phyloP scores from a whole-genome alignment of 306 rosid species.

The Calophaca sinica region DNA sequence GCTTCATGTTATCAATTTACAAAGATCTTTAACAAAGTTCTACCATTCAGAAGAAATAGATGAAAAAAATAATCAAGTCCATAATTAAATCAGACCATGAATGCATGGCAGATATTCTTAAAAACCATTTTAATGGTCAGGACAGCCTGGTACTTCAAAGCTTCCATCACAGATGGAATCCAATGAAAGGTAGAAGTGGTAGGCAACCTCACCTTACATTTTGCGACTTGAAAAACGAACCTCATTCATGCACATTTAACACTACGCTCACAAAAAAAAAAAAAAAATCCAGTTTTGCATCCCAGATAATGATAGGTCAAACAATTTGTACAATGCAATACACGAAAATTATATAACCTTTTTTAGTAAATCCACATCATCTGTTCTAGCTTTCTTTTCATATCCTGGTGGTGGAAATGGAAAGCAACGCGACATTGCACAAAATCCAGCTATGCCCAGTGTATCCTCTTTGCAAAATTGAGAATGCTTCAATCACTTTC shows the following conservation, averaged over 20 bases:
- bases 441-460: constrained; percentile 56
- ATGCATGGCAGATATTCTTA: not conserved
- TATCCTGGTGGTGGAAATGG: constrained; percentile 96
- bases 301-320: constrained; percentile 15
- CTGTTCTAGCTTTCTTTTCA: constrained; percentile 74
- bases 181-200: not conserved
- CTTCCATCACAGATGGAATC: not conserved
- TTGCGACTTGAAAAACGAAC: not conserved
- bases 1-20: constrained; percentile 9
- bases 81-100: not conserved
- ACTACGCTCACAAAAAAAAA: not conserved
- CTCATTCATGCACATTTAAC: constrained; percentile 14
- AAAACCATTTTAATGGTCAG: constrained; percentile 9
- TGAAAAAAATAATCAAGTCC: not conserved
- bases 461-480: constrained; percentile 51
- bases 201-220: not conserved
- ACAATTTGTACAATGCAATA: constrained; percentile 31
- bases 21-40: not conserved
- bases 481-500: constrained; percentile 60
- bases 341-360: constrained; percentile 67
- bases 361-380: constrained; percentile 66
- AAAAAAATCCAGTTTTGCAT: constrained; percentile 17
- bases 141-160: not conserved
- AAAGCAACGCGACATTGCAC: constrained; percentile 99
- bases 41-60: not conserved